phyloP scores from a whole-genome alignment of 495 filamentous ascomycete species.

The Penicillium arizonense region DNA sequence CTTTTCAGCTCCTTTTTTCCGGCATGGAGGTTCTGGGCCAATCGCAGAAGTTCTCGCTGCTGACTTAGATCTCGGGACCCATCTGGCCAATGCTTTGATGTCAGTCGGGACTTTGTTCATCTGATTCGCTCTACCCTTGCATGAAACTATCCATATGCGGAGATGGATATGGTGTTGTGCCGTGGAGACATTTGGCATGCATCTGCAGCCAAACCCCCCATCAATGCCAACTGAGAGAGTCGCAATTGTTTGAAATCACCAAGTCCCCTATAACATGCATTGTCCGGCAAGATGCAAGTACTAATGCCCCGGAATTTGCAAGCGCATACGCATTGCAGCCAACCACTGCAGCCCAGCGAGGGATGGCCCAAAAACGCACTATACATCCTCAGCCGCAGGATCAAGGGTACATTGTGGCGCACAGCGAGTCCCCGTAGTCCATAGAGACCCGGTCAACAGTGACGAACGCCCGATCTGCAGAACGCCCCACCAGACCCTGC shows the following conservation, averaged over 20 bases:
- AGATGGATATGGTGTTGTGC: too few species aligned
- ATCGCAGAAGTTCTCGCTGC: not conserved
- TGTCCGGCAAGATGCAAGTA: not conserved
- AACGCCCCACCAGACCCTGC: not conserved
- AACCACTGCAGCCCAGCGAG: not conserved
- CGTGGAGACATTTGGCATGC: too few species aligned
- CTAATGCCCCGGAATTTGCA: not conserved
- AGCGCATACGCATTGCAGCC: slow-evolving; percentile 4
- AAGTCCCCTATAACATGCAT: not conserved
- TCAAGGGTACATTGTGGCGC: slow-evolving; percentile 18
- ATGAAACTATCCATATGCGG: too few species aligned
- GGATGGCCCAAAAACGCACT: slow-evolving; percentile 10
- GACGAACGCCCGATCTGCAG: slow-evolving; percentile 3
- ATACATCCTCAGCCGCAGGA: slow-evolving; percentile 4
- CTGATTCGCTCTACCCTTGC: too few species aligned
- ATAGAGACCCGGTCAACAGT: not conserved
- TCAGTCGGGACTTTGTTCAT: too few species aligned
- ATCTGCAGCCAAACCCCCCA: too few species aligned
- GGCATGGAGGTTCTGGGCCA: not conserved
- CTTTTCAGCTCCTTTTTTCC: not conserved
- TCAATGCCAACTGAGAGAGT: not conserved
- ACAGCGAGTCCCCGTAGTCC: slow-evolving; percentile 8
- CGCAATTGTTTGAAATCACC: not conserved
- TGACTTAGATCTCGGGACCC: too few species aligned
- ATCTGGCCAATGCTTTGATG: too few species aligned